These are phyloP conservation scores for Vitis cinerea DNA, from an alignment of 164 flowering plant species.

Conservation along the genomic window DNA sequence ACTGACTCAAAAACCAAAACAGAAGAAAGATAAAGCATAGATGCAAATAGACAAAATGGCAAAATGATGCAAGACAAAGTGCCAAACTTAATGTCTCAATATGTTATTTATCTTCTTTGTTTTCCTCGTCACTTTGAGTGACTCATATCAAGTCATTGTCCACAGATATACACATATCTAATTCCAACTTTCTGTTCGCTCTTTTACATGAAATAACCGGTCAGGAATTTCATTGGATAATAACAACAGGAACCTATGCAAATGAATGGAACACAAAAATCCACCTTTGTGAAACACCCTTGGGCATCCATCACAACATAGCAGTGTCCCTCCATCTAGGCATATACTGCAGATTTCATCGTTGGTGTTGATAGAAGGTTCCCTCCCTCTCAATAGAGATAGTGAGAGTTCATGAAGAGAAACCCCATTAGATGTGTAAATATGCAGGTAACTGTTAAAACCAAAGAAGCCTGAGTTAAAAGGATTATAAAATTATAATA, in stretches of 20 bases:
- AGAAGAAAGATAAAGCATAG: too few relatives aligned
- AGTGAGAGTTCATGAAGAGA: slow-evolving; percentile 86
- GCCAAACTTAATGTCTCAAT: too few relatives aligned
- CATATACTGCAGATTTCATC: slow-evolving; percentile 86
- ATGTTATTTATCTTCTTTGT: not conserved
- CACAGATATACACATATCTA: not conserved
- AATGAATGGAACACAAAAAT: not conserved
- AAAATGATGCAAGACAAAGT: too few relatives aligned
- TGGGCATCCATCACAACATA: slow-evolving; percentile 85
- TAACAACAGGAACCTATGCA: too few relatives aligned
- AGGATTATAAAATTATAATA: not conserved
- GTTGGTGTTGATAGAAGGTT: slow-evolving; percentile 45
- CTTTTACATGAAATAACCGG: too few relatives aligned
- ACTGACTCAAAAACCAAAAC: too few relatives aligned
- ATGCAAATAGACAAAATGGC: too few relatives aligned
- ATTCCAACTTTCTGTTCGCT: too few relatives aligned
- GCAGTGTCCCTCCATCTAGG: slow-evolving; percentile 68
- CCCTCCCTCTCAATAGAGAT: slow-evolving; percentile 42
- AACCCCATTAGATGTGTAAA: slow-evolving; percentile 84
- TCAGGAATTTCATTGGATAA: too few relatives aligned
- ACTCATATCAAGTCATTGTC: not conserved
- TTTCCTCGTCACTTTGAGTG: not conserved
- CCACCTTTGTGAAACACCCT: slow-evolving; percentile 73
- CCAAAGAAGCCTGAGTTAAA: slow-evolving; percentile 5
- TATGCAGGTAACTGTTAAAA: slow-evolving; percentile 65